Evolutionary conservation across 1,139 yeast genomes (phyloP), one percentile per base, ranked within the genome.

Genomic region (Debaryomycetaceae sp.): DNA sequence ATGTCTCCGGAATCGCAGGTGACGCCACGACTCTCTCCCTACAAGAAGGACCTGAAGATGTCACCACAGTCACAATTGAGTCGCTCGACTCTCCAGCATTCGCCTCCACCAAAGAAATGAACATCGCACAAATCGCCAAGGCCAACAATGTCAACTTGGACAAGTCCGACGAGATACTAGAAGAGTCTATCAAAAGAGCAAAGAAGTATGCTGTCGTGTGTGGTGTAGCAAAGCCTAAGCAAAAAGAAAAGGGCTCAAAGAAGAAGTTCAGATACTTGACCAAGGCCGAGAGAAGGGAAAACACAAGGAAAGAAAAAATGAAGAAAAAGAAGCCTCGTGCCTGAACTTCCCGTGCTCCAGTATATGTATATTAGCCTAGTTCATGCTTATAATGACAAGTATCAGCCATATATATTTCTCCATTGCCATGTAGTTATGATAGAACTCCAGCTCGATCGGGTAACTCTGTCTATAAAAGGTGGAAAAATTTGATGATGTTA

Each of bases 211-310:
- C 95, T 11, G 78, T 78, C 43, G 68, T 82, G 37, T 70, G 81
- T 51, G 87, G 87, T 6, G 75, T 70, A 8, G 59, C 72, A 14
- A 72, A 73, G 47, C 77, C 77, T 23, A 54, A 60, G 17, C 54
- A 56, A 37, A 57, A 63, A 40, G 62, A 62, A 34, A 64, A 66
- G 41, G 60, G 57, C 40, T 74, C 75, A 56, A 85, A 85, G 76
- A 87, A 86, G 78, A 89, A 88, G 75, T 88, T 89, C 59, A 80
- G 97, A 65, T 91, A 91, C 59, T 74, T 89, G 63, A 78, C 93
- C 43, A 87, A 87, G 64, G 72, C 77, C 14, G 96, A 88, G 63
- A 78, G 97, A 67, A 81, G 80, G 57, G 78, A 72, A 29, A 86
- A 86, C 54, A 80, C 76, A 47, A 63, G 79, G 48, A 88, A 87